phyloP scores from a whole-genome alignment of 768 basidiomycete species.

The Serpula lacrymans region DNA sequence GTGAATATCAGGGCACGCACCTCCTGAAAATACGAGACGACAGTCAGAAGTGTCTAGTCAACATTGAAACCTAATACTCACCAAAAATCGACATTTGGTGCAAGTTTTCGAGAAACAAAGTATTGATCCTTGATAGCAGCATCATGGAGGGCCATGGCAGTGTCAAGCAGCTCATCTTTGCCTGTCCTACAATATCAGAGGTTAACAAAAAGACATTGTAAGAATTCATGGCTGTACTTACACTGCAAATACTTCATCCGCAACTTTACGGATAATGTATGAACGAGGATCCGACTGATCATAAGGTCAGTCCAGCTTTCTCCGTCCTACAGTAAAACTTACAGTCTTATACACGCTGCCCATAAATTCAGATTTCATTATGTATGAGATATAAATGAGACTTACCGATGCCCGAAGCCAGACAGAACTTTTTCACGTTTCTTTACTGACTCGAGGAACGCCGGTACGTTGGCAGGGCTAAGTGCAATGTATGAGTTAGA shows the following conservation, averaged over 20 bases:
- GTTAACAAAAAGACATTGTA: neutral
- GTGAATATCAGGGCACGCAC: too few relatives aligned
- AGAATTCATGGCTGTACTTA: conserved; percentile 31
- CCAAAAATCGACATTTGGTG: conserved; percentile 93
- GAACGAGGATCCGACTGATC: conserved; percentile 88
- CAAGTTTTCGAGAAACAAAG: conserved; percentile 75
- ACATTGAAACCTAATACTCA: conserved; percentile 7
- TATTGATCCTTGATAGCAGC: conserved; percentile 90
- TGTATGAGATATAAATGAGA: conserved; percentile 2
- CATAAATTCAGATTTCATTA: conserved; percentile 1
- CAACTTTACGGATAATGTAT: conserved; percentile 86
- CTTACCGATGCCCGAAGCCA: conserved; percentile 84
- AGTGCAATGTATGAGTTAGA: conserved; percentile 1
- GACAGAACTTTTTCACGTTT: conserved; percentile 84
- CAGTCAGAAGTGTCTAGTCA: conserved; percentile 7
- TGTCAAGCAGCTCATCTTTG: conserved; percentile 78
- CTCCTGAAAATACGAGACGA: conserved; percentile 44
- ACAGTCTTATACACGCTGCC: conserved; percentile 71
- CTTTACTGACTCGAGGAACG: conserved; percentile 85
- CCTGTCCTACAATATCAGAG: conserved; percentile 57
- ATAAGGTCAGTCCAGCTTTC: neutral
- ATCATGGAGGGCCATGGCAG: conserved; percentile 85
- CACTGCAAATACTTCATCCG: conserved; percentile 90
- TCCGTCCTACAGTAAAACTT: conserved; percentile 17
- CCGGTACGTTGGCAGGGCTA: conserved; percentile 81